Base-by-base conservation (phyloP, 2,329 filamentous ascomycete species). In the Aspergillus sp. region DNA sequence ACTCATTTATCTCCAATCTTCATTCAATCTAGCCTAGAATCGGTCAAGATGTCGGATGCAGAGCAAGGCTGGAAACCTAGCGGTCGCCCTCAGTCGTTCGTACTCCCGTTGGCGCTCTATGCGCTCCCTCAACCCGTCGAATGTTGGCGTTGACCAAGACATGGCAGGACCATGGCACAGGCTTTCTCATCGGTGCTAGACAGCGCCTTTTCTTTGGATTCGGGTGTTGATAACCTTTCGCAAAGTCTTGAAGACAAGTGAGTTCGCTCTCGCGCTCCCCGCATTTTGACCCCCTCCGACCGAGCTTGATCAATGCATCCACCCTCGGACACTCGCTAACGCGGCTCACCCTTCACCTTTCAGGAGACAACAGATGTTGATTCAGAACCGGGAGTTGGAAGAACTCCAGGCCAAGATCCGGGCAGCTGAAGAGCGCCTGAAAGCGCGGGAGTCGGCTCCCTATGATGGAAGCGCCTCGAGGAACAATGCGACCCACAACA, bases 131-230 rank as follows among this genome's bases (percentile, higher is more conserved):
- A 20, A 6, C 54, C 57, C 39, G 32, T 55, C 54, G 46, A 58
- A 61, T 53, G 53, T 61, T 50, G 51, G 57, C 46, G 57, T 68
- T 73, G 57, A 72, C 67, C 58, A 63, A 65, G 50, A 60, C 51
- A 56, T 61, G 63, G 51, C 77, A 96, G 93, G 64, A 95, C 91
- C 62, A 87, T 96, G 77, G 93, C 92, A 56, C 89, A 87, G 69
- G 91, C 90, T 73, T 96, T 97, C 79, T 94, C 92, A 60, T 82
- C 87, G 49, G 91, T 94, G 74, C 83, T 97, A 62, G 90, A 94
- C 81, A 89, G 92, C 73, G 89, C 96, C 68, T 97, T 97, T 81
- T 89, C 90, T 71, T 88, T 97, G 72, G 91, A 95, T 68, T 89
- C 87, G 76, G 89, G 88, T 67, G 76, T 95, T 59, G 86, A 89